These are phyloP conservation scores for Chernovozyma aurita DNA, from an alignment of 1,139 yeast genomes.

Conservation along the genomic window DNA sequence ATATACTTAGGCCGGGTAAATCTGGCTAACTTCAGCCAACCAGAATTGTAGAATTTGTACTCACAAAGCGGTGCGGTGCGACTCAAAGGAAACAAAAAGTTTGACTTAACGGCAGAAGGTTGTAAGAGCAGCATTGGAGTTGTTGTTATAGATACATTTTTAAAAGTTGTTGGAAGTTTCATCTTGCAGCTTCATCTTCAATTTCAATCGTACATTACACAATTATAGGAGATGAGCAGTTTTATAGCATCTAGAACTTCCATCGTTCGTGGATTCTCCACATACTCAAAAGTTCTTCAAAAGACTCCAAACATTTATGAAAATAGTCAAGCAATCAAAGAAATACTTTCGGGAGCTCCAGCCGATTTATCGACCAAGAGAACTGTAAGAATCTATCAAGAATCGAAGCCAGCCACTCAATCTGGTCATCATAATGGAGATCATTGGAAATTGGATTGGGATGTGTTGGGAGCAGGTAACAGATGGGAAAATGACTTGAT, in stretches of 20 bases:
- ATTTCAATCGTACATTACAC: too few relatives aligned
- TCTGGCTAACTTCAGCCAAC: too few relatives aligned
- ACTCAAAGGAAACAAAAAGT: too few relatives aligned
- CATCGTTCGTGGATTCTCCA: slow-evolving; percentile 5
- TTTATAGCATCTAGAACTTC: slow-evolving; percentile 2
- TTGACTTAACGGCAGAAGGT: too few relatives aligned
- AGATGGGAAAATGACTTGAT: slow-evolving; percentile 89
- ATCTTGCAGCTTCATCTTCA: too few relatives aligned
- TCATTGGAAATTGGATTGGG: slow-evolving; percentile 84
- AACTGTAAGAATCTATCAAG: slow-evolving; percentile 73
- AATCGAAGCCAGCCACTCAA: slow-evolving; percentile 80
- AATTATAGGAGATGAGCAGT: too few relatives aligned
- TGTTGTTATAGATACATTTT: too few relatives aligned
- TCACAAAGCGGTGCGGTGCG: too few relatives aligned
- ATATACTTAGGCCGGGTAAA: too few relatives aligned
- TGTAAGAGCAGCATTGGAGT: too few relatives aligned
- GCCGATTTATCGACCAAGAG: slow-evolving; percentile 56
- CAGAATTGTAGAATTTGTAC: too few relatives aligned
- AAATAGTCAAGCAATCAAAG: slow-evolving; percentile 32
- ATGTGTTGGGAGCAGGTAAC: slow-evolving; percentile 69
- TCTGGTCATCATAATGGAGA: slow-evolving; percentile 55
- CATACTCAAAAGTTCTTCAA: slow-evolving; percentile 1
- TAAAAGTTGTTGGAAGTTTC: too few relatives aligned
- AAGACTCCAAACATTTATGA: slow-evolving; percentile 3
- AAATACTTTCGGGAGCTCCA: slow-evolving; percentile 80